Evolutionary conservation across 192 early-diverging fungal species (phyloP), one percentile per base, ranked within the genome.

Genomic region (Entomortierella chlamydospora): DNA sequence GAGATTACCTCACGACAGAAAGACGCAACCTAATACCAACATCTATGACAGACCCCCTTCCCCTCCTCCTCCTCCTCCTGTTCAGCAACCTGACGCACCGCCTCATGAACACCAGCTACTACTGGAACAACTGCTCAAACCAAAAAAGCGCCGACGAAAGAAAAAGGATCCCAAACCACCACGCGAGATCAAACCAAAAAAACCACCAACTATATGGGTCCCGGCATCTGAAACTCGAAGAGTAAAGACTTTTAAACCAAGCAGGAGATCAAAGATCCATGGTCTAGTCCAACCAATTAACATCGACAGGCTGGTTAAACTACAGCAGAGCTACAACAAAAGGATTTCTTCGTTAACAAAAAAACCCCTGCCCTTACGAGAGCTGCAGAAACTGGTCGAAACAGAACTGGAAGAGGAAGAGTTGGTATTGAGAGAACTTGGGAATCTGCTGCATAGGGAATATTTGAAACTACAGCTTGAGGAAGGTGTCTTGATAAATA

Each of bases 391-490:
- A 12, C 20, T 79, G 17, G 31, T 79, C 20, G 30, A 45, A 17
- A 41, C 76, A 13, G 67, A 70, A 42, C 41, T 70, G 28, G 62
- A 70, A n/a, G 37, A 63, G 12, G 76, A 79, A 28, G 41, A 61
- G 1, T 50, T 31, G 42, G 25, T 50, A 4, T 58, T 79, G 20
- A 45, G 22, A 25, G 33, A 43, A 2, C 22, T 79, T 5, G 62
- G 33, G 0, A 34, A 43, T 7, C 18, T 23, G 22, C 25, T 79
- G 29, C 76, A 79, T 54, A 79, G 61, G 43, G 76, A 79, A 25
- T 33, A 66, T 15, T 49, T 79, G 18, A 79, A 79, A 28, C 52
- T 79, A 33, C 76, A 70, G 11, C 34, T 79, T 15, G 76, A 79
- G 33, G 76, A 79, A 25, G 76, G 76, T 10, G 76, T 70, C 2